These are phyloP conservation scores for Citrus glauca DNA, from an alignment of 345 rosid species.

Conservation along the genomic window DNA sequence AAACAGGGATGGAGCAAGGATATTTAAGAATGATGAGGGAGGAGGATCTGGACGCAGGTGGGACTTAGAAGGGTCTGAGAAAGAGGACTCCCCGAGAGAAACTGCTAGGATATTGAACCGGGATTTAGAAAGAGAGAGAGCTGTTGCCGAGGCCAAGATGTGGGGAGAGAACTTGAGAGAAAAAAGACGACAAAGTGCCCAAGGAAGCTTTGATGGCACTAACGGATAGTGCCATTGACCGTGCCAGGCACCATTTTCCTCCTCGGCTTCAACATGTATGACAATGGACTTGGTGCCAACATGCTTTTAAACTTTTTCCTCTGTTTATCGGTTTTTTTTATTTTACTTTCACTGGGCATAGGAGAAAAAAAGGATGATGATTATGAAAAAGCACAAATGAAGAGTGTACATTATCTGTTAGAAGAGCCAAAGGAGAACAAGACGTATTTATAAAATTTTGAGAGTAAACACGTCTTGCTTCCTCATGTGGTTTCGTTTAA, in stretches of 20 bases:
- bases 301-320: neutral
- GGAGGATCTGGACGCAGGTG: constrained; percentile 70
- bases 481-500: constrained; percentile 7
- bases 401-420: constrained; percentile 31
- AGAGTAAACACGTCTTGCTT: constrained; percentile 10
- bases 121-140: constrained; percentile 81
- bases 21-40: constrained; percentile 65
- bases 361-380: constrained; percentile 2
- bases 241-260: neutral
- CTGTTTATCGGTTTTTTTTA: neutral
- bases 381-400: constrained; percentile 7
- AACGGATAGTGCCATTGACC: constrained; percentile 20
- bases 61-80: constrained; percentile 79
- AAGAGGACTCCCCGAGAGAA: constrained; percentile 88
- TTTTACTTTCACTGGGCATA: constrained; percentile 11
- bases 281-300: constrained; percentile 7
- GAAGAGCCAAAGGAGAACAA: constrained; percentile 23
- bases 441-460: constrained; percentile 29
- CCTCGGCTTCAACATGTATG: constrained; percentile 4
- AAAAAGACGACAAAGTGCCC: constrained; percentile 71
- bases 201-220: constrained; percentile 50
- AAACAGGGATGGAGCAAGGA: constrained; percentile 52
- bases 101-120: constrained; percentile 58
- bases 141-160: constrained; percentile 96
- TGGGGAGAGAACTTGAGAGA: constrained; percentile 98